phyloP scores from a whole-genome alignment of 108 stramenopile species.

The Cyclostephanos tholiformis region DNA sequence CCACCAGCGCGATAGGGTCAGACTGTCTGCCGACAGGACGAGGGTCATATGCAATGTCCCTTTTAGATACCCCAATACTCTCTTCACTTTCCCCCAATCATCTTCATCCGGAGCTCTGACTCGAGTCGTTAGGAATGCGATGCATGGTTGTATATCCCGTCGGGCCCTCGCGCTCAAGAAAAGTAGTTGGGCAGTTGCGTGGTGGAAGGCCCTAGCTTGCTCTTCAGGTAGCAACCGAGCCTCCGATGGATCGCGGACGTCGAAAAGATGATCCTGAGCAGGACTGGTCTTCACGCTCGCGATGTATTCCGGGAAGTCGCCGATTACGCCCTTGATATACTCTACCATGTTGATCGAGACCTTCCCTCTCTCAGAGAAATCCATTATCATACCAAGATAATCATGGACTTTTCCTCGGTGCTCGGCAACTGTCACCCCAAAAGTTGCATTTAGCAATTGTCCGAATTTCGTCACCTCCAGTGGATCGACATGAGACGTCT shows the following conservation, averaged over 20 bases:
- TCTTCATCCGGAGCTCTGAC: neutral
- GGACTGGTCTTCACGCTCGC: neutral
- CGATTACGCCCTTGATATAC: too few species aligned
- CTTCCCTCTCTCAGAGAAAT: slow-evolving; percentile 14
- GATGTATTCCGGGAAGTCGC: neutral
- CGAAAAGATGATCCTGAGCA: slow-evolving; percentile 2
- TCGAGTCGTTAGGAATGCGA: neutral
- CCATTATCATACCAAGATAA: slow-evolving; percentile 52
- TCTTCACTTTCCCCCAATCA: too few species aligned
- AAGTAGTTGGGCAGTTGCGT: slow-evolving; percentile 1
- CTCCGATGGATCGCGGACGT: neutral
- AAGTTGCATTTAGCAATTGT: neutral
- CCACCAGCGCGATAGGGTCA: too few species aligned
- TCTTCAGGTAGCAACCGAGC: neutral
- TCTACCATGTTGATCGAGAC: slow-evolving; percentile 3
- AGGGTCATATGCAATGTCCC: too few species aligned
- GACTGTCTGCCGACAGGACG: too few species aligned
- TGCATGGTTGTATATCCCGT: slow-evolving; percentile 7
- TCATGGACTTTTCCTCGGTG: too few species aligned
- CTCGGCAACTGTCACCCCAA: neutral
- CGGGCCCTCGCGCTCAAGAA: neutral
- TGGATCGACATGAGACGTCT: slow-evolving; percentile 36
- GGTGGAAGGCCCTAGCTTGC: slow-evolving; percentile 5
- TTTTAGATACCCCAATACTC: too few species aligned
- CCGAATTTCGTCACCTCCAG: neutral